phyloP scores from a whole-genome alignment of 2,329 filamentous ascomycete genomes.

The Trichoderma endophyticum region DNA sequence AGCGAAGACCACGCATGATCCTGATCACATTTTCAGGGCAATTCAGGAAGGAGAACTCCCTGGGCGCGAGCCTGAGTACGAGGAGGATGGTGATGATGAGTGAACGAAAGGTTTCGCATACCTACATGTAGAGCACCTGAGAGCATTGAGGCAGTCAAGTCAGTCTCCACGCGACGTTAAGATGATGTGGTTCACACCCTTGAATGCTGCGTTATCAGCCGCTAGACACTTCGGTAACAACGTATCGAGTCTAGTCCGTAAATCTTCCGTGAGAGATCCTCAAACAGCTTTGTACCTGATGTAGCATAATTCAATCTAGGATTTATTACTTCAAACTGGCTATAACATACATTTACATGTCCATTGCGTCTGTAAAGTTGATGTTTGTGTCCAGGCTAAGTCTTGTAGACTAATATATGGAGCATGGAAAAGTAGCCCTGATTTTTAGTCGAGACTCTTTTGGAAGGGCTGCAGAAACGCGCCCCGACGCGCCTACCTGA shows the following conservation, averaged over 20 bases:
- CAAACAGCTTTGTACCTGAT: neutral
- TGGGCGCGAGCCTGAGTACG: neutral
- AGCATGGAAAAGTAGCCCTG: neutral
- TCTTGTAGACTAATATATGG: neutral
- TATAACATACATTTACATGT: neutral
- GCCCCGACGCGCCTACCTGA: neutral
- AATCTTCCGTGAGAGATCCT: neutral
- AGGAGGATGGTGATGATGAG: neutral
- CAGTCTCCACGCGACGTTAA: neutral
- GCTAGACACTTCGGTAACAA: too few relatives aligned
- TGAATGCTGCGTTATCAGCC: neutral
- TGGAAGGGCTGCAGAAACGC: slow-evolving; percentile 3
- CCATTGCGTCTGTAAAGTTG: neutral
- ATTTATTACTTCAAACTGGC: neutral
- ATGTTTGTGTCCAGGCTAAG: neutral
- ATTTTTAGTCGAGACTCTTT: neutral
- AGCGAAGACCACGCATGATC: neutral
- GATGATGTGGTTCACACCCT: neutral
- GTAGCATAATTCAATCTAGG: neutral
- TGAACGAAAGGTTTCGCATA: neutral
- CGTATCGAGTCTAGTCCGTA: neutral
- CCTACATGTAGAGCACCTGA: neutral
- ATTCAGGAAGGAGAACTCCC: neutral
- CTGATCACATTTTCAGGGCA: neutral
- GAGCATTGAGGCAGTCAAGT: neutral